Base-by-base conservation (phyloP, 2,329 filamentous ascomycete genomes). In the Diplodia mutila region DNA sequence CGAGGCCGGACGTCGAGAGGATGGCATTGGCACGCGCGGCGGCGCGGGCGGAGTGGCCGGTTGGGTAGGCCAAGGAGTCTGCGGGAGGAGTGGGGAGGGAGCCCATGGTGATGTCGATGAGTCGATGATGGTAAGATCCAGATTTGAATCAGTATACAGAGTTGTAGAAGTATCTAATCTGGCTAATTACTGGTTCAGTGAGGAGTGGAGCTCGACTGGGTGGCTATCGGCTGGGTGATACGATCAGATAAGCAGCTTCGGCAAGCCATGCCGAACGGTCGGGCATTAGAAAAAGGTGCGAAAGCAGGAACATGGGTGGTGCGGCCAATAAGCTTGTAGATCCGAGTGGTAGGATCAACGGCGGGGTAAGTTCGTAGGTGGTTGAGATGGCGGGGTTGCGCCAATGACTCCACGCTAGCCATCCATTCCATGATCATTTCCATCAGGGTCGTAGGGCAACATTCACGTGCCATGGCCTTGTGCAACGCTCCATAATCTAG, bases 1-100 rank as follows among this genome's bases (percentile, higher is more conserved):
- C 85, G 1, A 87, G 77, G 14, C 87, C 86, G 0, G 86, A 82
- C 1, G 87, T 90, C 23, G 79, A 2, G 86, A 82, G 1, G 86
- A 90, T 29, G 78, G 77, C 39, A 75, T 76, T 53, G 77, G 80
- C 72, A 68, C 80, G 83, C 71, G 80, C 81, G 49, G 78, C 82
- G 37, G 82, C 79, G 67, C 81, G 84, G 71, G 80, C 79, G 37
- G 80, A 74, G 25, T 74, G 73, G 9, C 80, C 79, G 4, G 80
- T 69, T 29, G 57, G 55, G 37, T 46, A 54, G 34, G 11, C 18
- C 21, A 29, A 11, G 25, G 18, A 16, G 27, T 32, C 16, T n/a
- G 39, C 8, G 39, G 46, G 8, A 8, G 42, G 25, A 8, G 46
- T n/a, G 25, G 63, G n/a, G 6, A 57, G 32, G 37, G 63, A 66